Percentiles rank a stretch among this genome's conserved stretches.
phyloP scores from a whole-genome alignment of 306 rosid species.

The Benincasa hispida region DNA sequence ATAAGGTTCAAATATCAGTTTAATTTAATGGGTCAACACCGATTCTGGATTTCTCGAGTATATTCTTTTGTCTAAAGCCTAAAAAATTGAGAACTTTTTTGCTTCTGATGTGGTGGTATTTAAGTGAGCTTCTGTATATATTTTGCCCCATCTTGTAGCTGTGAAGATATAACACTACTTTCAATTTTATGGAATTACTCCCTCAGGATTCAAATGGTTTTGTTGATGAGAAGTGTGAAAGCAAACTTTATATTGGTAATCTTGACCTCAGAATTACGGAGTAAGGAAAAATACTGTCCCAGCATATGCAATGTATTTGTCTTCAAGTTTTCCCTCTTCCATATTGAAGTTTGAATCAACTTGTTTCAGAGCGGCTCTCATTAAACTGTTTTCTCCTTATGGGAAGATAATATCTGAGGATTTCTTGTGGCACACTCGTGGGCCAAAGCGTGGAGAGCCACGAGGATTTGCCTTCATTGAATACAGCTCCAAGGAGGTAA shows the following conservation, averaged over 20 bases:
- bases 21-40: too few relatives aligned
- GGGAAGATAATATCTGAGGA: conserved; percentile 82
- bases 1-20: too few relatives aligned
- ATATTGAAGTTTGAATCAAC: conserved; percentile 10
- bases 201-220: conserved; percentile 53
- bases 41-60: too few relatives aligned
- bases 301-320: neutral
- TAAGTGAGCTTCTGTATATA: neutral
- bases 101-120: neutral
- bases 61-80: neutral
- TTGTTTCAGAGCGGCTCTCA: conserved; percentile 59
- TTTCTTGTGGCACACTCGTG: conserved; percentile 81
- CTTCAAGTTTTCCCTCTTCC: neutral
- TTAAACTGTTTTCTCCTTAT: conserved; percentile 79
- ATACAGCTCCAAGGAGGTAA: conserved; percentile 70
- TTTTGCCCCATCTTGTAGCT: neutral
- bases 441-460: conserved; percentile 81
- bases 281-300: conserved; percentile 33
- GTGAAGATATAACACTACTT: neutral
- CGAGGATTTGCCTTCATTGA: conserved; percentile 85
- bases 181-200: neutral
- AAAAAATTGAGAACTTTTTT: neutral
- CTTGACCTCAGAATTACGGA: conserved; percentile 89
- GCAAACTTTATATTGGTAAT: conserved; percentile 71
- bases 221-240: conserved; percentile 55